Conservation (phyloP, 2,329 filamentous ascomycete genomes). For the Stagonosporopsis rhizophila region DNA sequence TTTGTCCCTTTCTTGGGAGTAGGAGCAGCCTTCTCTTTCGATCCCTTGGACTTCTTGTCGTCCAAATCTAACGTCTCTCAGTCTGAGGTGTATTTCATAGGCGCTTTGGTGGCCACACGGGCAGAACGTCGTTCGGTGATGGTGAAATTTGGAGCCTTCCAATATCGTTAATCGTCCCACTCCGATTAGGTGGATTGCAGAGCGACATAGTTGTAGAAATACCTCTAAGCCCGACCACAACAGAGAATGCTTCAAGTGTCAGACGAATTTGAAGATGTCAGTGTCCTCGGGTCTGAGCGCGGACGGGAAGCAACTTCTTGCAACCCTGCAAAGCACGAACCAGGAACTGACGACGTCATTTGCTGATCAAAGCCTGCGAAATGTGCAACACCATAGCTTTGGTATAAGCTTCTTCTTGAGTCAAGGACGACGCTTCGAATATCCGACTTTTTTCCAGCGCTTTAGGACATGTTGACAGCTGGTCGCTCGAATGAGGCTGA, state of each 20-base stretch:
- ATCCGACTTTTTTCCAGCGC: not conserved
- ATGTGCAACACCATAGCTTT: not conserved
- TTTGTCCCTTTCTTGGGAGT: slow-evolving; percentile 6
- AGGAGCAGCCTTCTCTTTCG: not conserved
- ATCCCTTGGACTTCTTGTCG: slow-evolving; percentile 10
- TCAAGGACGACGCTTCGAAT: not conserved
- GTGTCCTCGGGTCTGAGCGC: slow-evolving; percentile 1
- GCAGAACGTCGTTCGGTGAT: slow-evolving; percentile 24
- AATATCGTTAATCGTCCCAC: not conserved
- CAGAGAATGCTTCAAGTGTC: not conserved
- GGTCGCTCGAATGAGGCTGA: not conserved
- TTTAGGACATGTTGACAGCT: not conserved
- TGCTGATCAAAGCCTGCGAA: slow-evolving; percentile 10
- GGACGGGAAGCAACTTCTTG: slow-evolving; percentile 4
- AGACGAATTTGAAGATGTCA: not conserved
- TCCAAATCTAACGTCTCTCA: slow-evolving; percentile 23
- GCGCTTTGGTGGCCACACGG: slow-evolving; percentile 20
- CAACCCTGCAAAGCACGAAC: slow-evolving; percentile 10
- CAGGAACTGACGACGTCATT: slow-evolving; percentile 22
- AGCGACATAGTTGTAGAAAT: too few species aligned
- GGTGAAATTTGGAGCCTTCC: not conserved
- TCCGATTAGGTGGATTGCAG: not conserved
- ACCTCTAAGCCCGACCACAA: not conserved
- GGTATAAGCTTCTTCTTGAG: not conserved
- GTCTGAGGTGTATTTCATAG: slow-evolving; percentile 25